phyloP scores from a whole-genome alignment of 176 grass and related monocot genomes.

The Carex cristatella region DNA sequence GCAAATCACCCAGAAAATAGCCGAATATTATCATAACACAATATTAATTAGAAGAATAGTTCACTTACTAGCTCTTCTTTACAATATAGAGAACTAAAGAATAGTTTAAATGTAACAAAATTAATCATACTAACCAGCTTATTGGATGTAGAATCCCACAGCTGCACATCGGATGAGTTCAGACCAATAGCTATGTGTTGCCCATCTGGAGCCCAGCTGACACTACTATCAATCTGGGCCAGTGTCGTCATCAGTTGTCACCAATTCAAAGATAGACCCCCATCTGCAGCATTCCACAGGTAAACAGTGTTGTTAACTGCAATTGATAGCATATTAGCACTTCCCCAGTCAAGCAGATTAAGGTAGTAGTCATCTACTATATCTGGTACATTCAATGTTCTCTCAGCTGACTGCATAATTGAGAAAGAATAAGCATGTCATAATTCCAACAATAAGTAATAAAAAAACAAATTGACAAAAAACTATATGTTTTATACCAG shows the following conservation, averaged over 20 bases:
- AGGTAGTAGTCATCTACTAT: constrained; percentile 54
- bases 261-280: constrained; percentile 37
- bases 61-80: no score
- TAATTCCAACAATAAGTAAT: background rate
- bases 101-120: background rate
- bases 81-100: no score
- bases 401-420: no score
- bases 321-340: constrained; percentile 41
- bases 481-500: no score
- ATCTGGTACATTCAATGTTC: constrained; percentile 18
- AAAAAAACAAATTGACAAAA: background rate
- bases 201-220: constrained; percentile 19
- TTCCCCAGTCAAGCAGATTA: constrained; percentile 56
- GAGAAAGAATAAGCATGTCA: constrained; percentile 23
- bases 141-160: constrained; percentile 42
- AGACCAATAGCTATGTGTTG: background rate
- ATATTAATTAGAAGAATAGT: no score
- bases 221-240: constrained; percentile 39
- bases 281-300: constrained; percentile 40
- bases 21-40: no score
- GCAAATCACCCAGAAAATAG: no score
- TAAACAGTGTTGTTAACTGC: constrained; percentile 47
- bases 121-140: constrained; percentile 29
- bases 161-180: constrained; percentile 49
- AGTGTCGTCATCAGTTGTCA: constrained; percentile 35